Percentiles rank a stretch among this genome's conserved stretches.
Conservation (phyloP, 768 basidiomycete species). For the Scleroderma bovista region DNA sequence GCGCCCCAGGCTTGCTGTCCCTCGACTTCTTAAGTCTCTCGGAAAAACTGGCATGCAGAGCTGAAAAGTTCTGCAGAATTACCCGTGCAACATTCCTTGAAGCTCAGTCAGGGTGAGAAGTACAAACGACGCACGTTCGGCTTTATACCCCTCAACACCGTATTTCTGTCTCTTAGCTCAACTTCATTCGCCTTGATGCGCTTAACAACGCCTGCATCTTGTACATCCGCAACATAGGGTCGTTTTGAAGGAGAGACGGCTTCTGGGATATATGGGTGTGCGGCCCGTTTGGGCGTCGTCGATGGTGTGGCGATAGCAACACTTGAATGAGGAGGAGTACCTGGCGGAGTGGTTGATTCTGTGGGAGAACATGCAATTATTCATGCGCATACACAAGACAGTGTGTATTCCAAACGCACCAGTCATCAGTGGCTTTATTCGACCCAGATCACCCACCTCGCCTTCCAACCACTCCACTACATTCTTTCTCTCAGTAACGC, state of each 20-base stretch:
- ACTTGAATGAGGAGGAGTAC: conserved; percentile 37
- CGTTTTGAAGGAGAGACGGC: conserved; percentile 56
- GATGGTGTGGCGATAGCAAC: conserved; percentile 12
- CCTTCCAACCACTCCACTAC: conserved; percentile 86
- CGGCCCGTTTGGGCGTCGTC: conserved; percentile 16
- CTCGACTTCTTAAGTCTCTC: conserved; percentile 79
- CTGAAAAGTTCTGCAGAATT: conserved; percentile 66
- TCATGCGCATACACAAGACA: neutral
- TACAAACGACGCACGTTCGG: conserved; percentile 55
- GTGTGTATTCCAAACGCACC: conserved; percentile 9
- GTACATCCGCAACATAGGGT: conserved; percentile 70
- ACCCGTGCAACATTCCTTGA: too few relatives aligned
- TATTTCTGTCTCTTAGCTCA: conserved; percentile 78
- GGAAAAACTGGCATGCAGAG: conserved; percentile 55
- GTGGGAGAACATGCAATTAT: neutral
- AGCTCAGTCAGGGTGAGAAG: neutral
- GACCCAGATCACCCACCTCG: conserved; percentile 24
- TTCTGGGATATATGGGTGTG: conserved; percentile 21
- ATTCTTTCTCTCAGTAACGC: conserved; percentile 80
- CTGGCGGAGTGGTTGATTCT: conserved; percentile 55
- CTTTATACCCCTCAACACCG: conserved; percentile 78
- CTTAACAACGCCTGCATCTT: conserved; percentile 83
- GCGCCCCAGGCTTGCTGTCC: conserved; percentile 54
- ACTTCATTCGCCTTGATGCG: conserved; percentile 68
- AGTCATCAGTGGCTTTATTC: conserved; percentile 17